Evolutionary conservation across 257 asterid species (phyloP).

Genomic region (Jacaranda copaia): DNA sequence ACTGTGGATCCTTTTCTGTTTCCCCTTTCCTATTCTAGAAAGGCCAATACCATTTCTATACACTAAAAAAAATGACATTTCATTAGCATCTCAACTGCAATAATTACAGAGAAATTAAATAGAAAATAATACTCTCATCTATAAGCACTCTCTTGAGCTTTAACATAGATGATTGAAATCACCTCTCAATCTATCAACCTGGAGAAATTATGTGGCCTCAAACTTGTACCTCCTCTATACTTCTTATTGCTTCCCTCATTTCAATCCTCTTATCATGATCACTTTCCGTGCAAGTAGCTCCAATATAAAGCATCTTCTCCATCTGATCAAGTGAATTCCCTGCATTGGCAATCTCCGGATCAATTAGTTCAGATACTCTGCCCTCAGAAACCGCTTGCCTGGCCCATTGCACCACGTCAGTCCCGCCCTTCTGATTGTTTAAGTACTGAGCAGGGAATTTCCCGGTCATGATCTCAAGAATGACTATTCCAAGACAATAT

Average conservation of each 20-base stretch:
- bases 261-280: constrained; percentile 55
- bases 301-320: constrained; percentile 66
- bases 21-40: constrained; percentile 27
- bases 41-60: constrained; percentile 18
- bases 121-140: background rate
- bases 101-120: background rate
- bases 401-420: constrained; percentile 78
- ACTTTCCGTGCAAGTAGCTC: constrained; percentile 67
- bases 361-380: constrained; percentile 62
- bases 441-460: constrained; percentile 86
- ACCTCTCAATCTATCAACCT: background rate
- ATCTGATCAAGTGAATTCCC: constrained; percentile 47
- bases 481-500: constrained; percentile 74
- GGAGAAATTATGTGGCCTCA: constrained; percentile 30
- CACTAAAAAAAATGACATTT: background rate
- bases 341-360: constrained; percentile 64
- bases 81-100: constrained; percentile 3
- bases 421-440: constrained; percentile 82
- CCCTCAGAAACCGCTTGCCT: constrained; percentile 53
- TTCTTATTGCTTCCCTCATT: constrained; percentile 75
- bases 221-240: constrained; percentile 66
- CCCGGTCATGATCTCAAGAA: constrained; percentile 78
- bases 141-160: background rate
- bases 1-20: background rate
- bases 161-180: background rate